Percentiles rank a stretch among this genome's conserved stretches.
Evolutionary conservation across 352 stramenopile genomes (phyloP).

Genomic region (Pythium myriotylum): DNA sequence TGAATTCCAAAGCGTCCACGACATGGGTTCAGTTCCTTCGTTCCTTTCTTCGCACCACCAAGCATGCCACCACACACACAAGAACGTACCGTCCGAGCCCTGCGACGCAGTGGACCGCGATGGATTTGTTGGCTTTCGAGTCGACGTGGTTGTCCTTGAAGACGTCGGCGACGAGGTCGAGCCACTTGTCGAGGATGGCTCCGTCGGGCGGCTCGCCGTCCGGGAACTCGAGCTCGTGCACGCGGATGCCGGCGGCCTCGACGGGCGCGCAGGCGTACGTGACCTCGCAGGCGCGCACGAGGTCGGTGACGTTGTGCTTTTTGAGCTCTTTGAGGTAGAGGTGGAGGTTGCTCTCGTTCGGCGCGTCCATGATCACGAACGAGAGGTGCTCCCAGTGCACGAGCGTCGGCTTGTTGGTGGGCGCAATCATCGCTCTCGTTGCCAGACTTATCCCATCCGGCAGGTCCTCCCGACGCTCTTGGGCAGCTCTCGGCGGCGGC

Average conservation of each 20-base stretch:
- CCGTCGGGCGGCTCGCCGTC: slow-evolving; percentile 94
- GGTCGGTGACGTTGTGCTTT: slow-evolving; percentile 94
- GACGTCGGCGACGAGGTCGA: slow-evolving; percentile 93
- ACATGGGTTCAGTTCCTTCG: slow-evolving; percentile 9
- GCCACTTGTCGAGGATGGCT: slow-evolving; percentile 94
- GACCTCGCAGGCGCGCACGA: slow-evolving; percentile 96
- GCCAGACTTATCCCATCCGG: slow-evolving; percentile 52
- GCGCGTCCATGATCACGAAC: slow-evolving; percentile 99
- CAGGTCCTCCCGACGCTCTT: slow-evolving; percentile 8
- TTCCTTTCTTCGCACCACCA: too few species aligned
- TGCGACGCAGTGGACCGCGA: slow-evolving; percentile 98
- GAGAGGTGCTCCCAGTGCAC: slow-evolving; percentile 91
- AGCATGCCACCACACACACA: too few species aligned
- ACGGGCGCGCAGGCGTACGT: slow-evolving; percentile 93
- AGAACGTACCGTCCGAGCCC: slow-evolving; percentile 90
- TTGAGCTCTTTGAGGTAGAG: slow-evolving; percentile 98
- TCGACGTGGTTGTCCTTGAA: slow-evolving; percentile 90
- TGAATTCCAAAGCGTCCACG: slow-evolving; percentile 14
- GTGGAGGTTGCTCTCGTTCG: slow-evolving; percentile 95
- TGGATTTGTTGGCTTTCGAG: slow-evolving; percentile 81
- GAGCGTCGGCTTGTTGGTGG: slow-evolving; percentile 85
- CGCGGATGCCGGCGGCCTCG: slow-evolving; percentile 91
- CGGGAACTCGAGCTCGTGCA: slow-evolving; percentile 96
- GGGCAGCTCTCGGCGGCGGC: neutral
- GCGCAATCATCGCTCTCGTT: slow-evolving; percentile 60